Base-by-base conservation (phyloP, 2,329 filamentous ascomycete genomes). In the Colletotrichum horii region DNA sequence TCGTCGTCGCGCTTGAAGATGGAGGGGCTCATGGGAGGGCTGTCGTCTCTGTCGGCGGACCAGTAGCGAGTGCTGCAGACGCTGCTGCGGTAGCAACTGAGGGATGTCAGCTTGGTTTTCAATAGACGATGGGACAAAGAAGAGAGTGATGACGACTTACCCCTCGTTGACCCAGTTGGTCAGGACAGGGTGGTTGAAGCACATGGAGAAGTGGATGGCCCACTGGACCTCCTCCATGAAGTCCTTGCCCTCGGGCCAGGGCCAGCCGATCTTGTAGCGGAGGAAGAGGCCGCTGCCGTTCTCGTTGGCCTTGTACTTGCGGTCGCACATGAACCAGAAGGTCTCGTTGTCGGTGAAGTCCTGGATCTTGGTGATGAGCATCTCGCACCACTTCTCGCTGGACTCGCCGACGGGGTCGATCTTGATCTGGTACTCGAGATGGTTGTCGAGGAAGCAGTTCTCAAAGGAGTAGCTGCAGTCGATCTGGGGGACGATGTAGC, bases 401-500 rank as follows among this genome's bases (percentile, higher is more conserved):
- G 66, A 64, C 22, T 65, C 34, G 34, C 71, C 71, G 11, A 70
- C 67, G 6, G 66, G 66, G 43, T 70, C 61, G 24, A 74, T 66
- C 28, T 58, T 67, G n/a, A 74, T 74, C 19, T 28, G 32, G 58
- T 74, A 74, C 48, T 70, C 66, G n/a, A 74, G 34, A 48, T 74
- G 58, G 58, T 74, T 58, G 16, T 74, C 43, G 16, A 74, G 70
- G 14, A 24, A 24, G n/a, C 71, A 74, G 66, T 70, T 65, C 71
- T 74, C 71, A 19, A 43, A 70, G 8, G 71, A 74, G 26, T 70
- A 74, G 48, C 64, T 70, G 58, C 71, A 74, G 60, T 70, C 66
- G 26, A 74, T 70, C 43, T 64, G n/a, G 15, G 71, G 71, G 8
- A 61, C 34, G 19, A 74, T 71, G 16, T 60, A 19, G 15, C 70